Evolutionary conservation across 176 grass and related monocot genomes (phyloP).

Genomic region (Zoysia pacifica): DNA sequence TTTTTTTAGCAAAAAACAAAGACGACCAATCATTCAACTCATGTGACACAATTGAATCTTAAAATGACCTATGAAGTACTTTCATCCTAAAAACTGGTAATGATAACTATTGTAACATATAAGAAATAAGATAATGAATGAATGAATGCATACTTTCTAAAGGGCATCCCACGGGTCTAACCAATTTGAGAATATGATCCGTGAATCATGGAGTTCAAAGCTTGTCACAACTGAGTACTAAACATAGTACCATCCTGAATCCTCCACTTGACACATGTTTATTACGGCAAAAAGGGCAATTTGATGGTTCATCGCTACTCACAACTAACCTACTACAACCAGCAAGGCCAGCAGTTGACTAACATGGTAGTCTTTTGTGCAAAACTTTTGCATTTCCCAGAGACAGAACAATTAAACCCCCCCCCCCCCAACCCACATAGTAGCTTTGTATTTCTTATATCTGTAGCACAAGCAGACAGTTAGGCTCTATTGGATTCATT

Average conservation of each 20-base stretch:
- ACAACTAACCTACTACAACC: conserved; percentile 9
- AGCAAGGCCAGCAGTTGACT: background rate
- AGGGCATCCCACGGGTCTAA: background rate
- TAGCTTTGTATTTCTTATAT: background rate
- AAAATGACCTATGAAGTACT: background rate
- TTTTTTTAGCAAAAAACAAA: background rate
- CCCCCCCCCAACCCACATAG: background rate
- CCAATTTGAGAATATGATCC: background rate
- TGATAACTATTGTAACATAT: background rate
- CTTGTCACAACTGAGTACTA: background rate
- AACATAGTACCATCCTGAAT: background rate
- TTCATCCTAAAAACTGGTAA: background rate
- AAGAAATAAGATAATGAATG: background rate
- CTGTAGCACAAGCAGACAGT: background rate
- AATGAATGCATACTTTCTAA: background rate
- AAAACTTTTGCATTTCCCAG: background rate
- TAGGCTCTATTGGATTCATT: background rate
- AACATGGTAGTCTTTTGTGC: background rate
- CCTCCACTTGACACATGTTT: background rate
- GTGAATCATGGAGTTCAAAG: background rate
- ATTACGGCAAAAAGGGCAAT: background rate
- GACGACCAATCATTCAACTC: background rate
- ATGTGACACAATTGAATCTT: background rate
- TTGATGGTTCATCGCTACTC: background rate
- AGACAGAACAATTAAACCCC: background rate